These are phyloP conservation scores for Aechmea fasciata DNA, from an alignment of 176 grass and related monocot species.

Conservation along the genomic window DNA sequence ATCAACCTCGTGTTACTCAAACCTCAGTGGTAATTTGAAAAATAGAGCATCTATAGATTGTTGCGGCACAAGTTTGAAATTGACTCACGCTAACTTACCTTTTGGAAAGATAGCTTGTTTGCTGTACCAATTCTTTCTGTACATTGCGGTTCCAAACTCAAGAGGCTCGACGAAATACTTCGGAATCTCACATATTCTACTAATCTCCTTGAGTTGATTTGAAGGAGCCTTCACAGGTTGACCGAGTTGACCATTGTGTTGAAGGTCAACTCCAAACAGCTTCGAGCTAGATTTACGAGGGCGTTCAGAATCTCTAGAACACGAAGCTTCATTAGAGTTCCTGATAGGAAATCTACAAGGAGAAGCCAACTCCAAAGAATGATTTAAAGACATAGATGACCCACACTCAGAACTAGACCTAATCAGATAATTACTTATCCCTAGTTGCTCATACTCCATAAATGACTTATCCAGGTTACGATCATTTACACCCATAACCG, in stretches of 20 bases:
- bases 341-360: conserved; percentile 7
- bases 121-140: conserved; percentile 52
- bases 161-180: conserved; percentile 40
- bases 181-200: neutral
- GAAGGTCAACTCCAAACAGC: conserved; percentile 44
- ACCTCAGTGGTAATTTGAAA: too few species aligned
- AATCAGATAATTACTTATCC: conserved; percentile 17
- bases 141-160: conserved; percentile 44
- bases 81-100: conserved; percentile 23
- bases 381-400: conserved; percentile 24
- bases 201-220: conserved; percentile 20
- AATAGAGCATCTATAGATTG: too few species aligned
- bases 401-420: conserved; percentile 22
- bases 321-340: conserved; percentile 3
- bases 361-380: conserved; percentile 32
- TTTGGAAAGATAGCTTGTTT: conserved; percentile 77
- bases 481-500: neutral
- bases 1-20: too few species aligned
- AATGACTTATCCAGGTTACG: conserved; percentile 14
- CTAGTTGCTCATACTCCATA: conserved; percentile 10
- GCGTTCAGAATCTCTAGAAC: conserved; percentile 9
- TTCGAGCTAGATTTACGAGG: conserved; percentile 26
- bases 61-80: too few species aligned
- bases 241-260: conserved; percentile 24
- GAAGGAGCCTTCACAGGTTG: conserved; percentile 33